Evolutionary conservation across 2,329 filamentous ascomycete species (phyloP).

Genomic region (Sporothrix brasiliensis): DNA sequence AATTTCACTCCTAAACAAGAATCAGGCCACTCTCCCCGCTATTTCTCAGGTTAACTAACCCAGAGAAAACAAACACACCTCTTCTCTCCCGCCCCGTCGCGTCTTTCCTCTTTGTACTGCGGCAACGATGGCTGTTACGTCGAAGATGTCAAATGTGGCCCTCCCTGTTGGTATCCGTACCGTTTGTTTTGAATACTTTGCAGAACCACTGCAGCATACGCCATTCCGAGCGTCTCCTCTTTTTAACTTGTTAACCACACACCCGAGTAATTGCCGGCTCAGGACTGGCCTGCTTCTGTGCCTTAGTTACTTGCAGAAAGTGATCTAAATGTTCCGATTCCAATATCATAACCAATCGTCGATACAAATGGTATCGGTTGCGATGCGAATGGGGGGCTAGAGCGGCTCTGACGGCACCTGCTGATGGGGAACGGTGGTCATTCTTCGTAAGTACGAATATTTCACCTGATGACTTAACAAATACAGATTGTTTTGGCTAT

Average conservation of each 20-base stretch:
- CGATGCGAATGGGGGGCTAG: not conserved
- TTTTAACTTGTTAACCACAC: not conserved
- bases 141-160: not conserved
- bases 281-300: no score
- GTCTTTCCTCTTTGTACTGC: not conserved
- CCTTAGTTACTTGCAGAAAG: no score
- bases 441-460: no score
- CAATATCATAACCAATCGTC: not conserved
- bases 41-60: not conserved
- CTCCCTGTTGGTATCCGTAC: not conserved
- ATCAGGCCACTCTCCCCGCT: not conserved
- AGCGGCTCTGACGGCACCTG: not conserved
- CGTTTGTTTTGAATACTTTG: not conserved
- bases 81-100: not conserved
- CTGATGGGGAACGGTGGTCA: not conserved
- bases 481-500: not conserved
- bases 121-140: not conserved
- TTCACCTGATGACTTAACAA: not conserved
- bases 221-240: not conserved
- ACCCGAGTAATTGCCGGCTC: no score
- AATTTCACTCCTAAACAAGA: not conserved
- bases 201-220: not conserved
- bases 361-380: not conserved
- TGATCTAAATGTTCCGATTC: not conserved
- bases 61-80: not conserved